Conservation (phyloP, 2,329 filamentous ascomycete genomes). For the Calonectria leucothoes region DNA sequence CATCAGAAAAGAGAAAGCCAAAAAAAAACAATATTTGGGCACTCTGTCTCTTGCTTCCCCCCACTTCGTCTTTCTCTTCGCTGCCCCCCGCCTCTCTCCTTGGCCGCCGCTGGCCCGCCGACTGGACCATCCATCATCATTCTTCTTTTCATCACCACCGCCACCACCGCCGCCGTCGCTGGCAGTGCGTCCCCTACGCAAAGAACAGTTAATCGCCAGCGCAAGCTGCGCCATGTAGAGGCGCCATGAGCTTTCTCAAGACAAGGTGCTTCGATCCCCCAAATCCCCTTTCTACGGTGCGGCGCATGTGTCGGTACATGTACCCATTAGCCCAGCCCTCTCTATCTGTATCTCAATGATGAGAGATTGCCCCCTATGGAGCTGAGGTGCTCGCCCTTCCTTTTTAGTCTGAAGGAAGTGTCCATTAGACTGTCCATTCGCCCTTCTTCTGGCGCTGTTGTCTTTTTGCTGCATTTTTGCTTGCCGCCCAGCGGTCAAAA, state of each 20-base stretch:
- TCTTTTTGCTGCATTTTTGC: slow-evolving; percentile 10
- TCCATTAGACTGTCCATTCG: not conserved
- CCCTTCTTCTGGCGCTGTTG: not conserved
- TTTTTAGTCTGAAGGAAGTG: not conserved
- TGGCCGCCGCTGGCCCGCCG: slow-evolving; percentile 15
- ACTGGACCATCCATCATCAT: slow-evolving; percentile 9
- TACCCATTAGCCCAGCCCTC: not conserved
- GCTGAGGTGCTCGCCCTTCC: not conserved
- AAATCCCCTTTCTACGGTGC: slow-evolving; percentile 10
- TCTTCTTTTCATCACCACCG: slow-evolving; percentile 12
- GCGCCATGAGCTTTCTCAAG: slow-evolving; percentile 57
- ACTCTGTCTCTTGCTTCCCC: slow-evolving; percentile 4
- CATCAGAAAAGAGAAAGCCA: slow-evolving; percentile 11
- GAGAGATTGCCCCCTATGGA: not conserved
- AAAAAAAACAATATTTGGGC: slow-evolving; percentile 13
- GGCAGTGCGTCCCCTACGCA: slow-evolving; percentile 1
- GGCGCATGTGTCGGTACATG: not conserved
- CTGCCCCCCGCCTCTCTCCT: slow-evolving; percentile 6
- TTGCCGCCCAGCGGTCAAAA: slow-evolving; percentile 12
- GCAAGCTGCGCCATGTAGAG: slow-evolving; percentile 51
- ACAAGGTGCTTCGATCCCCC: slow-evolving; percentile 50
- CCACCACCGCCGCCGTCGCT: not conserved
- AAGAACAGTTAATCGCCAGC: slow-evolving; percentile 30
- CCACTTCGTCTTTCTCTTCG: slow-evolving; percentile 2
- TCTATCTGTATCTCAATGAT: not conserved